Base-by-base conservation (phyloP, 208 protist genomes). In the Leishmania gerbilli region DNA sequence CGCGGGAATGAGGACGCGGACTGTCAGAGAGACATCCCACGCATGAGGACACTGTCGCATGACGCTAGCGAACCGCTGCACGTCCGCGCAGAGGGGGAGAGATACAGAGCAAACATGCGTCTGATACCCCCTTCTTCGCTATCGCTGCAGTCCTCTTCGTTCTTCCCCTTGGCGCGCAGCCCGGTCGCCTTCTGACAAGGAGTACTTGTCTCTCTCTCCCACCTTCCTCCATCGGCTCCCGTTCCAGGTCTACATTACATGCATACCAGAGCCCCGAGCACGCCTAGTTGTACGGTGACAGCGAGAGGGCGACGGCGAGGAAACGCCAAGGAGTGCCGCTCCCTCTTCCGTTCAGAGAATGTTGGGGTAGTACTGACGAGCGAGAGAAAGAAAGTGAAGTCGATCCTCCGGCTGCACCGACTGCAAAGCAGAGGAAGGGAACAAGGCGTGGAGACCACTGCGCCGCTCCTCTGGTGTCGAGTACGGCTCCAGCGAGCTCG, bases 371-470 rank as follows among this genome's bases (percentile, higher is more conserved):
- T 85, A 88, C 77, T 85, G 85, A 0, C 83, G 75, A 42, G 76
- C 84, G 1, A 91, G 65, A 51, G 82, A 86, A 42, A 89, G 85
- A 85, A 86, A 92, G 21, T 78, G 45, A 31, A 60, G 45, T 19
- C 75, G 77, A 6, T 87, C 74, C 0, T 77, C 75, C 2, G 79
- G 78, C 31, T 42, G 64, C 27, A 88, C 79, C 7, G 67, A 77
- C 58, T 74, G 69, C 42, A 82, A 37, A 0, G 79, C 62, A 13
- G 84, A 87, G 31, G 84, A 83, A 2, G 86, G 85, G 40, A 88
- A 88, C 5, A 93, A 75, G 3, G 80, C 82, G 79, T 89, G 83
- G 1, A 93, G 69, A 19, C 87, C 90, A 6, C 58, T 83, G 42
- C 31, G 45, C 37, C 77, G 76, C 72, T 95, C 88, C 51, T 86